Evolutionary conservation across 192 early-diverging fungal species (phyloP).

Genomic region (Rhizoclosmatium sp.): DNA sequence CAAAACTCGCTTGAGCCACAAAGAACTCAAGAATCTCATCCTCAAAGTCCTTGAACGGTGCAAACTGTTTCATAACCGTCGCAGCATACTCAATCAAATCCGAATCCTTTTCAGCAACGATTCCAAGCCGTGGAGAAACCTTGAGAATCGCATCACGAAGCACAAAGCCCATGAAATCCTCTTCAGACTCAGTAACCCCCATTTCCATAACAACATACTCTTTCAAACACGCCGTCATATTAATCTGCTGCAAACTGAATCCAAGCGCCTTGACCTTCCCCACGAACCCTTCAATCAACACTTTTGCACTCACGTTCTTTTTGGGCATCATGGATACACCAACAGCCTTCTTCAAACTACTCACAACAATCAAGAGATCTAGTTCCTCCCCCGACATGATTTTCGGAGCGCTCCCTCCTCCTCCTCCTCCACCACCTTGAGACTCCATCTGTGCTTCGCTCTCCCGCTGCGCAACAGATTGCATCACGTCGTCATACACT

Average conservation of each 20-base stretch:
- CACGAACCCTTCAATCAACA: background rate
- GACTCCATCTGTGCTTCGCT: background rate
- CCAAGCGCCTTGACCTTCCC: background rate
- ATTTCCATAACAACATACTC: background rate
- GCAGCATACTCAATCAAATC: background rate
- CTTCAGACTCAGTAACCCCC: background rate
- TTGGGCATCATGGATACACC: background rate
- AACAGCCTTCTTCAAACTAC: background rate
- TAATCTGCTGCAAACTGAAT: background rate
- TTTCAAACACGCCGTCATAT: background rate
- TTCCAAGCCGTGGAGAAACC: background rate
- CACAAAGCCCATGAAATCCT: background rate
- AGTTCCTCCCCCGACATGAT: too few relatives aligned
- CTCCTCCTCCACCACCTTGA: background rate
- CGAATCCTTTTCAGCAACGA: background rate
- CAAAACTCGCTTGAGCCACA: background rate
- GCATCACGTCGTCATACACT: background rate
- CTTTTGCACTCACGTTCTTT: background rate
- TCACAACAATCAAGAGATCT: background rate
- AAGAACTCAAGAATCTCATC: background rate
- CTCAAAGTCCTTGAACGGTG: background rate
- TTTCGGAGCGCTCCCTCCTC: too few relatives aligned
- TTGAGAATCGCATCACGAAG: background rate
- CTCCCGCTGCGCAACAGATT: background rate
- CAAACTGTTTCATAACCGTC: background rate